A percentile compares a stretch with the other conserved stretches of the same genome.
Conservation (phyloP, 306 rosid species). For the Cicer pinnatifidum region DNA sequence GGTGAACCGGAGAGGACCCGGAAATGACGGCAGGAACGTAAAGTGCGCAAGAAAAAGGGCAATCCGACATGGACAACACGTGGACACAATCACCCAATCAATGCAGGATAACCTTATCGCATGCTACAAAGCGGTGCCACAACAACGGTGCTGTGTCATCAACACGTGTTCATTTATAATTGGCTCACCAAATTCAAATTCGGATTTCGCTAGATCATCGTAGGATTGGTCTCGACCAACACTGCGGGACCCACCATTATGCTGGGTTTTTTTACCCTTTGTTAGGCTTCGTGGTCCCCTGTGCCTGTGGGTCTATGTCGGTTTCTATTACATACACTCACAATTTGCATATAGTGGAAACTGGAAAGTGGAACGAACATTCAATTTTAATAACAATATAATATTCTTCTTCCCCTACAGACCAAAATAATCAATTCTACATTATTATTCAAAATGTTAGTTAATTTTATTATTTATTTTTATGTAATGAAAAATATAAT, state of each 20-base stretch:
- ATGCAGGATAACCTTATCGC: slow-evolving; percentile 63
- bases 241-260: slow-evolving; percentile 40
- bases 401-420: neutral
- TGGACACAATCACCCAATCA: slow-evolving; percentile 53
- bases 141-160: neutral
- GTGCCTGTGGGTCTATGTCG: slow-evolving; percentile 35
- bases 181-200: neutral
- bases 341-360: slow-evolving; percentile 6
- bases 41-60: slow-evolving; percentile 34
- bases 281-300: slow-evolving; percentile 30
- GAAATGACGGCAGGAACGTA: slow-evolving; percentile 34
- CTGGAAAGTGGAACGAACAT: neutral
- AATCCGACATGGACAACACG: slow-evolving; percentile 50
- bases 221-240: neutral
- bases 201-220: slow-evolving; percentile 13
- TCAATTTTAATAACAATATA: neutral
- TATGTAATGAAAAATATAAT: too few species aligned
- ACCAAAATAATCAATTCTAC: too few species aligned
- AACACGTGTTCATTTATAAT: slow-evolving; percentile 32
- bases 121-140: slow-evolving; percentile 22
- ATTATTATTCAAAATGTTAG: too few species aligned
- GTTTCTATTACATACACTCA: slow-evolving; percentile 33
- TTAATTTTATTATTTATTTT: too few species aligned
- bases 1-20: neutral
- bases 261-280: neutral